Conservation (phyloP, 2,329 filamentous ascomycete genomes). For the Aureobasidium sp. region DNA sequence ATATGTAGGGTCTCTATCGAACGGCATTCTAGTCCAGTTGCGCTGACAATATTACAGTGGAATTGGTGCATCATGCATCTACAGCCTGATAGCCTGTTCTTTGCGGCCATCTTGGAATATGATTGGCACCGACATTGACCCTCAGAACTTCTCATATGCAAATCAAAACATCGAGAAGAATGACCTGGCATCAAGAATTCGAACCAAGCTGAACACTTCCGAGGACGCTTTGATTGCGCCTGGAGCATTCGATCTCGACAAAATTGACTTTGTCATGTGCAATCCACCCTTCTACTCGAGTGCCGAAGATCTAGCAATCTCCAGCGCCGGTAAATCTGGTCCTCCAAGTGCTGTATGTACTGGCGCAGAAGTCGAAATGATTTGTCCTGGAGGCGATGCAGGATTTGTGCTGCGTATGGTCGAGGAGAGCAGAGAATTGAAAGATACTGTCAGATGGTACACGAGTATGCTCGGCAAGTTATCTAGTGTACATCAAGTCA, state of each 20-base stretch:
- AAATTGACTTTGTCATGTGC: conserved; percentile 78
- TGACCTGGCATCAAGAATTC: conserved; percentile 54
- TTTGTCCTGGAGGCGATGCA: conserved; percentile 63
- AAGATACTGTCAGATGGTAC: conserved; percentile 69
- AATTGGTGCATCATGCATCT: conserved; percentile 86
- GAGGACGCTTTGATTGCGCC: conserved; percentile 56
- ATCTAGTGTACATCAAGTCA: conserved; percentile 55
- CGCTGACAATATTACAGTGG: conserved; percentile 43
- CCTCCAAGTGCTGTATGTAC: conserved; percentile 67
- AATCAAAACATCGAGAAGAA: conserved; percentile 60
- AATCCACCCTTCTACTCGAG: conserved; percentile 95
- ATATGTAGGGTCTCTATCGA: conserved; percentile 47
- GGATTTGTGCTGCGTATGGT: conserved; percentile 66
- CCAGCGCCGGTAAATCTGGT: conserved; percentile 55
- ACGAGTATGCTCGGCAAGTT: conserved; percentile 84
- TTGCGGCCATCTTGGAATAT: conserved; percentile 57
- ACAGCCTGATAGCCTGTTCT: conserved; percentile 69
- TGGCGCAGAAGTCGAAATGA: conserved; percentile 76
- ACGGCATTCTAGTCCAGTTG: neutral
- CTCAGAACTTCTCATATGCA: conserved; percentile 58
- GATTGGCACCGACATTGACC: conserved; percentile 60
- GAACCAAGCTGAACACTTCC: conserved; percentile 48
- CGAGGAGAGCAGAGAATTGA: conserved; percentile 54
- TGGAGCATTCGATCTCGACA: conserved; percentile 40
- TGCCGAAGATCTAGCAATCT: conserved; percentile 55